Evolutionary conservation across 2,329 filamentous ascomycete species (phyloP), one percentile per base, ranked within the genome.

Genomic region (Trichoderma pleuroti): DNA sequence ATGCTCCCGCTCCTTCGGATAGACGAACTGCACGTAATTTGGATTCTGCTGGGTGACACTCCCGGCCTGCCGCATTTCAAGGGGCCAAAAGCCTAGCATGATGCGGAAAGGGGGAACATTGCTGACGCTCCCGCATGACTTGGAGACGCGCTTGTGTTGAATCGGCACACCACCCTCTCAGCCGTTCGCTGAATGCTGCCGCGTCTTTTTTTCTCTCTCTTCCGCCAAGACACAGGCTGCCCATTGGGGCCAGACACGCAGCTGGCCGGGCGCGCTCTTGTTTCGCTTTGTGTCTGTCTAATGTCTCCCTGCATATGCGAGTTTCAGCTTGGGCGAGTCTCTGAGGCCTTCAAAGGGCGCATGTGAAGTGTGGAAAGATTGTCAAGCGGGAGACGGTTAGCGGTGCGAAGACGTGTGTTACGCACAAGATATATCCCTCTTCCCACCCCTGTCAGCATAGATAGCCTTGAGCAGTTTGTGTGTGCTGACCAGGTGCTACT

Each of bases 111-210:
- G 34, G 52, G 14, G 32, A 36, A 57, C 16, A 26, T 60, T 24
- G 54, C 36, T 49, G 65, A 32, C n/a, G 24, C 18, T 36, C 26
- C 59, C 56, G 36, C 65, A 68, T 61, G 16, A 61, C 28, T 18
- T 68, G 21, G 65, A 68, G 63, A 57, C 63, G 56, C 32, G 28
- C 49, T 24, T 42, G 11, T 57, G 63, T 66, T 52, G 65, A 61
- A 16, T 68, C 26, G 39, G 42, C 21, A 46, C 65, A 36, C 14
- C 65, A 36, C 14, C 26, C 28, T 46, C 39, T 56, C 21, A 57
- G 24, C 49, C 30, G 18, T 52, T 66, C 4, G 42, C 10, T 34
- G 28, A 52, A 32, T 42, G 18, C 46, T 57, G 65, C 54, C 65
- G 21, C 54, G 39, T 42, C 24, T 24, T 52, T 42, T 21, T 14